These are phyloP conservation scores for Lasiosphaeria hispida DNA, from an alignment of 495 filamentous ascomycete genomes.

Conservation along the genomic window DNA sequence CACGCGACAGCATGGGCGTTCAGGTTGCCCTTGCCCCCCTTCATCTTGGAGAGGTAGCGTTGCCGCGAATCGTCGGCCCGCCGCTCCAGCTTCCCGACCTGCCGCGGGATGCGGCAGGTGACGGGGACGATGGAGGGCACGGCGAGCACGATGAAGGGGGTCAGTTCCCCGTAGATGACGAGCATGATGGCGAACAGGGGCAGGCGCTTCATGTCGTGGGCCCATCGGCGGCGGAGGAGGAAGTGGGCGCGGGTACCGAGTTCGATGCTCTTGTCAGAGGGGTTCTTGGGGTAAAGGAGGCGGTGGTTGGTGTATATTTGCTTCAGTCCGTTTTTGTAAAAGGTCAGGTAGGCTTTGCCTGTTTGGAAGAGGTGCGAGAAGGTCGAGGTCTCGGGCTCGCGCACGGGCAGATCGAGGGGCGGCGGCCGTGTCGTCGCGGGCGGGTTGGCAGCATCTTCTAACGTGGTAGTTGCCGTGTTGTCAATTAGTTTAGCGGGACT, in stretches of 20 bases:
- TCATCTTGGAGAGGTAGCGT: slow-evolving; percentile 36
- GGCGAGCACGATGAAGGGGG: slow-evolving; percentile 69
- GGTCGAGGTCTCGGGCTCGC: slow-evolving; percentile 32
- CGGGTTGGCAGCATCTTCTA: slow-evolving; percentile 49
- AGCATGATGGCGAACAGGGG: slow-evolving; percentile 72
- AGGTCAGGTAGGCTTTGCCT: slow-evolving; percentile 62
- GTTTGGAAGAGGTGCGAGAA: slow-evolving; percentile 46
- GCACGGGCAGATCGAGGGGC: slow-evolving; percentile 51
- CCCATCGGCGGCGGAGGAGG: slow-evolving; percentile 33
- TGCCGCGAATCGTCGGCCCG: slow-evolving; percentile 47
- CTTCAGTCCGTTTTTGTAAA: slow-evolving; percentile 84
- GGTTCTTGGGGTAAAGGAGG: slow-evolving; percentile 20
- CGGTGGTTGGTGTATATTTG: slow-evolving; percentile 58
- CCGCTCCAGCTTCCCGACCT: slow-evolving; percentile 57
- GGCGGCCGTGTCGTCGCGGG: slow-evolving; percentile 59
- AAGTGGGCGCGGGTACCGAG: slow-evolving; percentile 25
- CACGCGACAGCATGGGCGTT: too few species aligned
- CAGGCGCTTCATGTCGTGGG: slow-evolving; percentile 68
- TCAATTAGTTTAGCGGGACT: neutral
- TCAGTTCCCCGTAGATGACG: slow-evolving; percentile 78
- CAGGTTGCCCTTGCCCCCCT: neutral
- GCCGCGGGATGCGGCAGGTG: slow-evolving; percentile 76
- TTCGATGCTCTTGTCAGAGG: slow-evolving; percentile 4
- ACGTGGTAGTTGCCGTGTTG: neutral
- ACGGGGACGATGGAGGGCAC: slow-evolving; percentile 67